Evolutionary conservation across 345 rosid species (phyloP).

Genomic region (Citrus australasica): DNA sequence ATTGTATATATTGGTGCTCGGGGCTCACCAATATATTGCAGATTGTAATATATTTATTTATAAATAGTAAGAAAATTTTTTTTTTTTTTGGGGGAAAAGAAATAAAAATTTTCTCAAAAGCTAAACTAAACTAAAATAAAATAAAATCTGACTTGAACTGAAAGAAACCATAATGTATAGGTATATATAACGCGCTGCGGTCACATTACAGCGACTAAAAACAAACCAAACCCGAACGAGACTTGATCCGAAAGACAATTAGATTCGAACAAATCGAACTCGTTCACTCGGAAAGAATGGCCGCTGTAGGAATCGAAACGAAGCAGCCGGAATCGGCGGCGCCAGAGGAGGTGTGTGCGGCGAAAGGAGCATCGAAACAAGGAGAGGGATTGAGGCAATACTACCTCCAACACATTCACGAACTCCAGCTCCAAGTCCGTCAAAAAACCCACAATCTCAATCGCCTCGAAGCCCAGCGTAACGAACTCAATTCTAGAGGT

Average conservation of each 20-base stretch:
- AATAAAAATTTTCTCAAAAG: too few relatives aligned
- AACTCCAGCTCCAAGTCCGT: conserved; percentile 74
- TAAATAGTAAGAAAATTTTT: too few relatives aligned
- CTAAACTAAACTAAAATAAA: too few relatives aligned
- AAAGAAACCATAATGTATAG: not conserved
- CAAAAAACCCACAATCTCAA: conserved; percentile 81
- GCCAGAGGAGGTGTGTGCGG: conserved; percentile 42
- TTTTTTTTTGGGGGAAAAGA: too few relatives aligned
- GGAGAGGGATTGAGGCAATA: conserved; percentile 92
- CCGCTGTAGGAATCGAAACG: conserved; percentile 35
- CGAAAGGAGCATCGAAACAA: conserved; percentile 57
- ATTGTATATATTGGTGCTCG: too few relatives aligned
- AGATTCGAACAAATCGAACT: conserved; percentile 1
- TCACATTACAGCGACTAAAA: not conserved
- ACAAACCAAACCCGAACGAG: not conserved
- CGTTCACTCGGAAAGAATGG: conserved; percentile 23
- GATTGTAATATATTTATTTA: too few relatives aligned
- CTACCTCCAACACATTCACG: conserved; percentile 87
- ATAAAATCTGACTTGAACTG: not conserved
- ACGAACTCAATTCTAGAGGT: conserved; percentile 96
- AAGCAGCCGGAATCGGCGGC: conserved; percentile 25
- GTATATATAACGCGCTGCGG: too few relatives aligned
- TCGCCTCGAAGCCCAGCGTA: conserved; percentile 97
- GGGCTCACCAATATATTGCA: too few relatives aligned
- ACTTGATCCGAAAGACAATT: conserved; percentile 18